Evolutionary conservation across 371 early-diverging fungal genomes (phyloP), one percentile per base, ranked within the genome.

Genomic region (Choanephora cucurbitarum): DNA sequence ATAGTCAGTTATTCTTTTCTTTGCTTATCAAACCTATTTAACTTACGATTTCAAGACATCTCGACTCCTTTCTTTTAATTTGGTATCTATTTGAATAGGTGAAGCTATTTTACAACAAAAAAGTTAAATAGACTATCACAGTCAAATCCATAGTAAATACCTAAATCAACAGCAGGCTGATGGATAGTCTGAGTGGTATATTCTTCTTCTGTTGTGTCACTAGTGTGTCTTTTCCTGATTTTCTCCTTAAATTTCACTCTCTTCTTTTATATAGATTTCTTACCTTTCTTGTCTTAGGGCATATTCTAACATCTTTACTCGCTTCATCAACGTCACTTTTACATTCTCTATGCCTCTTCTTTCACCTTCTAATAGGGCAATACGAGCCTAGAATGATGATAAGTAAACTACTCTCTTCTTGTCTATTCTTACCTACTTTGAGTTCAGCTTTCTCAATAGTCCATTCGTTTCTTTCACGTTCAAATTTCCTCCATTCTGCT

Each of bases 271-370:
- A 3, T 28, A 28, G 44, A 11, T n/a, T 21, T n/a, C 15, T 21
- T 61, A 86, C 89, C 89, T 83, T 62, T 91, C 89, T 66, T 87
- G 85, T 47, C 79, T 59, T 59, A 96, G 60, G 11, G 92, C 90
- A 77, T 81, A 91, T 71, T 96, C 94, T 11, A 96, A 79, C 94
- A 96, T 92, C 69, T 91, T 91, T 37, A 93, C 84, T 40, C 94
- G 71, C 64, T 86, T 81, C 73, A 90, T 63, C 52, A 96, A 67
- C 72, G 91, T 91, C n/a, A 79, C 55, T 64, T 87, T 90, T 41
- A 87, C 55, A 53, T 84, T 89, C 55, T 93, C 94, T 32, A 85
- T 65, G 9, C 88, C 93, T 37, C 89, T 77, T 44, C 87, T 76
- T 67, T 93, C 93, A n/a, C 93, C 92, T 64, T 92, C 91, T 40